These are phyloP conservation scores for Aspergillus pseudonomiae DNA, from an alignment of 2,329 filamentous ascomycete genomes.

Conservation along the genomic window DNA sequence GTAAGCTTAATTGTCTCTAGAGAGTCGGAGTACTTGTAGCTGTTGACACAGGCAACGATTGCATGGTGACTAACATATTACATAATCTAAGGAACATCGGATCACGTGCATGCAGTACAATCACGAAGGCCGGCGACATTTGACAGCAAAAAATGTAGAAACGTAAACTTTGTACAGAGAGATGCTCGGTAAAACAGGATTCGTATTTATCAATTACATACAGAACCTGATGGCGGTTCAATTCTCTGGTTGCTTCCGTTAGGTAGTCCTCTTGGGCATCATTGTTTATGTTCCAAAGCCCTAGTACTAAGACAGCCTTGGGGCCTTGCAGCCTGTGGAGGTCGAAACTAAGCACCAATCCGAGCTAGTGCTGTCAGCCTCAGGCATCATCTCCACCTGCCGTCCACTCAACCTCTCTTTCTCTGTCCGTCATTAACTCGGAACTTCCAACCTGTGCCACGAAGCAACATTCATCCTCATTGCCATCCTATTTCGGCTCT, in stretches of 20 bases:
- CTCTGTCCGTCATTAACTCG: slow-evolving; percentile 28
- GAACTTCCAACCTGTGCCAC: slow-evolving; percentile 33
- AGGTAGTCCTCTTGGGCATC: neutral
- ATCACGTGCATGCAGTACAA: neutral
- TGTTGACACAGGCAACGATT: neutral
- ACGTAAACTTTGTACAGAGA: neutral
- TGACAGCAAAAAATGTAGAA: neutral
- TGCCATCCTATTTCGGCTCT: slow-evolving; percentile 20
- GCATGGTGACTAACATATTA: neutral
- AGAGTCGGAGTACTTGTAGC: too few species aligned
- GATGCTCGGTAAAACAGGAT: neutral
- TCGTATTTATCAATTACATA: neutral
- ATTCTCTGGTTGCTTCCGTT: neutral
- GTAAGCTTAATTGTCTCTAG: too few species aligned
- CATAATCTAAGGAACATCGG: neutral
- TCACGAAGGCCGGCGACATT: neutral
- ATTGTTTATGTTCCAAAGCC: neutral
- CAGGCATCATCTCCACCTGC: slow-evolving; percentile 27
- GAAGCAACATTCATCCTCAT: slow-evolving; percentile 29
- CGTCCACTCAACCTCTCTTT: slow-evolving; percentile 31
- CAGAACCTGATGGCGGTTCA: neutral
- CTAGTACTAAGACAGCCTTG: neutral
- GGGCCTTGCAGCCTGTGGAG: neutral
- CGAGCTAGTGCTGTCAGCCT: slow-evolving; percentile 8
- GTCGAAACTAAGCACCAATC: neutral